Conservation (phyloP, 108 stramenopile species). For the Cyclotella distinguenda region DNA sequence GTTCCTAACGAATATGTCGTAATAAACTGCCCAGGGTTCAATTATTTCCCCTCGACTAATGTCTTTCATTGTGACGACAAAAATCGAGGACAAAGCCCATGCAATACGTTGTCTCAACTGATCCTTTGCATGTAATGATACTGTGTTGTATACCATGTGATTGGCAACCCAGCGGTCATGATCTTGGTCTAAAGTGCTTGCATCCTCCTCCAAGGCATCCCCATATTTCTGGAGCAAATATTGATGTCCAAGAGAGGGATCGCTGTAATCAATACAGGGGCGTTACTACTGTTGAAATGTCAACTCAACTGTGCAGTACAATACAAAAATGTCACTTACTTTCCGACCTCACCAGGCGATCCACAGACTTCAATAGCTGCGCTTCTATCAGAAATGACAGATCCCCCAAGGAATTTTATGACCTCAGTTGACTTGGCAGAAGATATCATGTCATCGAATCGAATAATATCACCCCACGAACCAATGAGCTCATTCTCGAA, state of each 20-base stretch:
- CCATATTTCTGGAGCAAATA: slow-evolving; percentile 29
- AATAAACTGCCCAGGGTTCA: slow-evolving; percentile 37
- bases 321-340: too few relatives aligned
- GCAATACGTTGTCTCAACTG: slow-evolving; percentile 57
- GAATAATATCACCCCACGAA: slow-evolving; percentile 17
- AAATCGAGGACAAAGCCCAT: slow-evolving; percentile 49
- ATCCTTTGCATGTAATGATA: slow-evolving; percentile 30
- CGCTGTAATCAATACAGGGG: too few relatives aligned
- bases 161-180: slow-evolving; percentile 27
- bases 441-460: slow-evolving; percentile 19
- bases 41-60: slow-evolving; percentile 11
- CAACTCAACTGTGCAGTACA: too few relatives aligned
- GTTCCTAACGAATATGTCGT: slow-evolving; percentile 53
- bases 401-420: slow-evolving; percentile 15
- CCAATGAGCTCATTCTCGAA: slow-evolving; percentile 26
- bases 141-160: slow-evolving; percentile 36
- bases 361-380: slow-evolving; percentile 37
- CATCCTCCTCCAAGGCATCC: slow-evolving; percentile 24
- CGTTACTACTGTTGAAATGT: too few relatives aligned
- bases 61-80: slow-evolving; percentile 29
- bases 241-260: slow-evolving; percentile 24
- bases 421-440: slow-evolving; percentile 22
- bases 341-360: slow-evolving; percentile 46
- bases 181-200: slow-evolving; percentile 33
- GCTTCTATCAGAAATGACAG: slow-evolving; percentile 21